A percentile compares a stretch with the other conserved stretches of the same genome.
These are phyloP conservation scores for Crucihimalaya himalaica DNA, from an alignment of 345 rosid genomes.

Conservation along the genomic window DNA sequence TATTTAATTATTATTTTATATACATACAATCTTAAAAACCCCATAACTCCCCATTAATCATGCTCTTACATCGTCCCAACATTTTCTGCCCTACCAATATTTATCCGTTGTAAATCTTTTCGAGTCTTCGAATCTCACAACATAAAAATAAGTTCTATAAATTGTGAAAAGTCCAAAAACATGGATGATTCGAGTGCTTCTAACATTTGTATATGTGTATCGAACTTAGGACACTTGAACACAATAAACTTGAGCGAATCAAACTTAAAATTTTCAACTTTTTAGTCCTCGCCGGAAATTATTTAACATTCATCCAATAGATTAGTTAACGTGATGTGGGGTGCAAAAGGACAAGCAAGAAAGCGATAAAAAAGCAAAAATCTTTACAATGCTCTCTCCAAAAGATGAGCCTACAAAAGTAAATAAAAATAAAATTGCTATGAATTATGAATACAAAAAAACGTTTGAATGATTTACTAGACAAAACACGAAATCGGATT, in stretches of 20 bases:
- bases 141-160: not conserved
- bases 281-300: too few species aligned
- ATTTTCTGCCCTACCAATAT: slow-evolving; percentile 30
- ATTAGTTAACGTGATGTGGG: slow-evolving; percentile 13
- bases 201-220: not conserved
- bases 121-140: not conserved
- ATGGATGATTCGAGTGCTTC: not conserved
- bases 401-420: slow-evolving; percentile 37
- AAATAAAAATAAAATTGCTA: not conserved
- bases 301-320: slow-evolving; percentile 9
- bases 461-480: slow-evolving; percentile 18
- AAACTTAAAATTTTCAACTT: not conserved
- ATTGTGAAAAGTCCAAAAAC: not conserved
- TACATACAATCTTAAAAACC: too few species aligned
- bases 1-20: too few species aligned
- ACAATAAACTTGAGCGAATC: not conserved
- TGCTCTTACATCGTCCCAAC: slow-evolving; percentile 3
- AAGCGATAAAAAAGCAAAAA: slow-evolving; percentile 23
- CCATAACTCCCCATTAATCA: too few species aligned
- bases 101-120: slow-evolving; percentile 14
- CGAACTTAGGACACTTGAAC: not conserved
- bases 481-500: not conserved
- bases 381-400: slow-evolving; percentile 19
- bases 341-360: slow-evolving; percentile 23
- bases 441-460: not conserved